Conservation (phyloP, 768 basidiomycete species). For the Amanita jacksonii region DNA sequence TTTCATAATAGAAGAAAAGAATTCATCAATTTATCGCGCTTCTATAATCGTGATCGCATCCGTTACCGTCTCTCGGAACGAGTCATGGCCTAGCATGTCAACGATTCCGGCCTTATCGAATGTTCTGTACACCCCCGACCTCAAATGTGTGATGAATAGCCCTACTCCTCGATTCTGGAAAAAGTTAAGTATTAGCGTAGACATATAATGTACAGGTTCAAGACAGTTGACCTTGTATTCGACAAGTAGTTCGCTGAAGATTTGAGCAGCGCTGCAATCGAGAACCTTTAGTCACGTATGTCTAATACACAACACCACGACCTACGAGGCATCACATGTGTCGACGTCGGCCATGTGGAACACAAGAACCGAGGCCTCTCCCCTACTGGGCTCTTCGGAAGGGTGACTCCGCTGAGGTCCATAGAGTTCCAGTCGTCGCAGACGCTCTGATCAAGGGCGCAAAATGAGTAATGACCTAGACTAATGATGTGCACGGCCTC, state of each 20-base stretch:
- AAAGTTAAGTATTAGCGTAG: slow-evolving; percentile 1
- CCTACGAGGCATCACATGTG: slow-evolving; percentile 84
- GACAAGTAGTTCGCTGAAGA: slow-evolving; percentile 68
- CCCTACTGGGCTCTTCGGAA: slow-evolving; percentile 73
- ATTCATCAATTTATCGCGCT: slow-evolving; percentile 1
- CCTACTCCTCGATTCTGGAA: slow-evolving; percentile 38
- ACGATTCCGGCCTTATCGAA: slow-evolving; percentile 45
- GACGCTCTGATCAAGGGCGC: slow-evolving; percentile 68
- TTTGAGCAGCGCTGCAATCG: slow-evolving; percentile 61
- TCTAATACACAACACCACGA: slow-evolving; percentile 8
- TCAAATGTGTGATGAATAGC: slow-evolving; percentile 43
- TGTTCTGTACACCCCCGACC: slow-evolving; percentile 26
- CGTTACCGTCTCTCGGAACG: slow-evolving; percentile 40
- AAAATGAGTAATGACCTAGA: no score
- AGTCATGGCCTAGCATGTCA: slow-evolving; percentile 36
- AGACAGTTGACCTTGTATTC: slow-evolving; percentile 55
- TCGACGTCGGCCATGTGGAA: slow-evolving; percentile 95
- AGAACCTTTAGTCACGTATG: slow-evolving; percentile 7
- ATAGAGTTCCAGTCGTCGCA: slow-evolving; percentile 83
- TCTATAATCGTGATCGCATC: slow-evolving; percentile 40
- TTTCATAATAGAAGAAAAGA: no score
- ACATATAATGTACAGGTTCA: not conserved
- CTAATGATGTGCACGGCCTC: no score
- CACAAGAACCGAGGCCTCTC: slow-evolving; percentile 67
- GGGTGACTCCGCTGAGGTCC: slow-evolving; percentile 77